Base-by-base conservation (phyloP, 441 rosid species). In the Cnidoscolus chayamansa region DNA sequence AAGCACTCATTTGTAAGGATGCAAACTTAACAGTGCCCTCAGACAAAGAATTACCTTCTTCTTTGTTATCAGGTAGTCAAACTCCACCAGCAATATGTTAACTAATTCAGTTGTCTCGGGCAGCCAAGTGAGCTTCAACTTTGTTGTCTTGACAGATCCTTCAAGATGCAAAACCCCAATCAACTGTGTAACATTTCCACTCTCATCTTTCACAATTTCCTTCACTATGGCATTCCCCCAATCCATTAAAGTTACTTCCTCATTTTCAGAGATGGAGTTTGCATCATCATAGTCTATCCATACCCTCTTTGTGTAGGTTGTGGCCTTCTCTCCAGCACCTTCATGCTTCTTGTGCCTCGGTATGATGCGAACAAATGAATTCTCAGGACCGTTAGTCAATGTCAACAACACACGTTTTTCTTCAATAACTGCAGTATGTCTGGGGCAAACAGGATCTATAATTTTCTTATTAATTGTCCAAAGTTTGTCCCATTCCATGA, bases 201-300 rank as follows among this genome's bases (percentile, higher is more conserved):
- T 84, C 76, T 84, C 74, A 20, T 86, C 94, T 87, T 85, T 92
- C 37, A 57, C 81, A 25, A 90, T 82, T 74, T 89, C 92, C 75
- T 92, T 87, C 57, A 94, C 85, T 6, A 92, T 85, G 53, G 99
- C 98, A 81, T 92, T 94, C 64, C 98, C 99, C 98, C 96, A 94
- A 72, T 94, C 98, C 99, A 94, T 94, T 65, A 92, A 78, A 62
- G 97, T 93, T 58, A 93, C 77, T 81, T 92, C 97, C 86, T 89
- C 97, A 55, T 82, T 75, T 58, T 67, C 87, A 4, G 90, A 87
- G 77, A 94, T 86, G 64, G 82, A 82, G 72, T 57, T 72, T 0
- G 97, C 98, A 86, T 92, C 98, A 53, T 80, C 93, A 67, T 84
- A 86, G 63, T 94, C 98, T 12, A 90, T 65, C 99, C 93, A 94